Evolutionary conservation across 345 rosid species (phyloP), one percentile per base, ranked within the genome.

Genomic region (Gossypium herbaceum): DNA sequence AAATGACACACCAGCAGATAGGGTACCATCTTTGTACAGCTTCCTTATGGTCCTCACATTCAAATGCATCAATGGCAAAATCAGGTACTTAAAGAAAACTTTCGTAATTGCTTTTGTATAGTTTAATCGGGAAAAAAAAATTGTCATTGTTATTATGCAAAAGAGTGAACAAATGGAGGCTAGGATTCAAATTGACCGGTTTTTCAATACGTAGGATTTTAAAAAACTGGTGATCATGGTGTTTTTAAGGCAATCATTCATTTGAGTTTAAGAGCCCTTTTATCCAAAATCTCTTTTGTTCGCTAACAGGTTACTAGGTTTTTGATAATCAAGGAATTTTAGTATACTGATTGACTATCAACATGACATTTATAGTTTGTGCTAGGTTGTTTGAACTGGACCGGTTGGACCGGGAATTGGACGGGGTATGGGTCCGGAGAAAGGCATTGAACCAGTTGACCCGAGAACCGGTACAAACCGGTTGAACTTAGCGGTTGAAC

Each of bases 1-100:
- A 54, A 52, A 9, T 22, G 22, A 17, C 27, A 7, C 29, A 24
- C 45, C 45, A 12, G 54, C 60, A 73, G 79, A 54, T 51, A 24
- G 22, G 56, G 43, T 57, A 20, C 64, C 24, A 17, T 77, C 61
- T 12, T 8, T 65, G 79, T 73, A 73, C 60, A 78, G 81, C 73
- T 55, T 44, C 20, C 62, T 48, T 27, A 51, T 69, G 73, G 59
- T 69, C 22, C 45, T 51, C 45, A 9, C 45, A 57, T 51, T 51
- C 59, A 48, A 15, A 50, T 34, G 73, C 45, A 9, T 51, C 44
- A 68, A 15, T 27, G 59, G 73, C 59, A 3, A 27, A 34, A 51
- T 27, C 73, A 16, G 59, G 41, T 51, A 17, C 45, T 24, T 17
- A 22, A 22, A 48, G 2, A 24, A 16, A 15, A 34, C 41, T 24